Base-by-base conservation (phyloP, 2,329 filamentous ascomycete species). In the Aureobasidium leucospermi region DNA sequence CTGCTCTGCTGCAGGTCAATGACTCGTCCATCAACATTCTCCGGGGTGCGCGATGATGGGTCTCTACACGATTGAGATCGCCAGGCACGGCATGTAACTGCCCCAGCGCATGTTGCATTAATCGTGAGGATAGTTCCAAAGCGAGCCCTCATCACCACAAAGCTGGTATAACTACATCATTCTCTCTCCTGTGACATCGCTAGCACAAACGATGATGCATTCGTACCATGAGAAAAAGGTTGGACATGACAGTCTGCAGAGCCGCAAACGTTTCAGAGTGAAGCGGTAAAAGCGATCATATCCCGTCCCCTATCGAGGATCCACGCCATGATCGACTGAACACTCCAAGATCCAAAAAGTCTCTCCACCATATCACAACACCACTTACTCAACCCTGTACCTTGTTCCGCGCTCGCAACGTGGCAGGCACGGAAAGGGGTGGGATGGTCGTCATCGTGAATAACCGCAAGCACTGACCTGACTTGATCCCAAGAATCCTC, bases 191-290 rank as follows among this genome's bases (percentile, higher is more conserved):
- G 4, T 29, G 11, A 29, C 41, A 38, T 36, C 3, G 52, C 52
- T 36, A 28, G 39, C 7, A 42, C 11, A 31, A 46, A 46, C 16
- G 29, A 45, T 56, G 52, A 46, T 56, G 52, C 19, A 36, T 52
- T n/a, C 16, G 52, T 56, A 56, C 52, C 52, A 15, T 2, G 15
- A 29, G 31, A 56, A 23, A 28, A 46, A 16, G 19, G 41, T 38
- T 45, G 52, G 41, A 38, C 41, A 45, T 45, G 51, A 55, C 51
- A 43, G 48, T 34, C 7, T n/a, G 51, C 39, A 55, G 51, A 56
- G 52, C 41, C 52, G 42, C 39, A 38, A 23, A 38, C 16, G 52
- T 56, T 56, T 56, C 52, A 46, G 19, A 46, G 31, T 23, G 38
- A 7, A 41, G 28, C 23, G 23, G 28, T 41, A 43, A 43, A 43